These are phyloP conservation scores for Meira miltonrushii DNA, from an alignment of 1,284 basidiomycete genomes.

Conservation along the genomic window DNA sequence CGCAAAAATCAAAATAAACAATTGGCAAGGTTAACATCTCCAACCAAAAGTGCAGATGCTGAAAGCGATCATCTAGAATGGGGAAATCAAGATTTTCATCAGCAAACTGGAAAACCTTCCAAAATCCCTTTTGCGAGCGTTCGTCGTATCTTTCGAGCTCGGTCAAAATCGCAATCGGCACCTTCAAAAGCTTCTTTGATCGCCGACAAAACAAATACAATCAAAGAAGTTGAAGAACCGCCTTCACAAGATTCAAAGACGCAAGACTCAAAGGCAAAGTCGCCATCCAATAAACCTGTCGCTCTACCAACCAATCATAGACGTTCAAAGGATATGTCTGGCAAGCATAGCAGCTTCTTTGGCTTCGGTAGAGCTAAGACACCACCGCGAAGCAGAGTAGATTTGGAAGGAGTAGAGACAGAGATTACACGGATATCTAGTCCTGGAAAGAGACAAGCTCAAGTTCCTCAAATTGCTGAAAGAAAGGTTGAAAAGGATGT, in stretches of 20 bases:
- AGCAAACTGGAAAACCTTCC: background rate
- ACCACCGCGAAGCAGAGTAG: background rate
- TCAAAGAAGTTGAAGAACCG: no score
- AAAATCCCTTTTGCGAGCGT: background rate
- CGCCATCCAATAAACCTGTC: background rate
- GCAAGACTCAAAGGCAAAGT: background rate
- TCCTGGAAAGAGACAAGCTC: background rate
- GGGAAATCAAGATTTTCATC: background rate
- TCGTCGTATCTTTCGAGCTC: background rate
- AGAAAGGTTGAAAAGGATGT: background rate
- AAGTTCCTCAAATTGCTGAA: background rate
- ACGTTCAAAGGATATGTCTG: background rate
- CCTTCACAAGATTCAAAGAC: background rate
- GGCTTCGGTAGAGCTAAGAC: slow-evolving; percentile 1
- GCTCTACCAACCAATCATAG: background rate
- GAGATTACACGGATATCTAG: background rate
- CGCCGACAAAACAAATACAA: no score
- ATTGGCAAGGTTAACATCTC: background rate
- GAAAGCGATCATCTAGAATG: background rate
- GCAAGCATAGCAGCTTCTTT: background rate
- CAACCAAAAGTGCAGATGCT: background rate
- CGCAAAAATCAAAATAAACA: background rate
- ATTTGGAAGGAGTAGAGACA: slow-evolving; percentile 5
- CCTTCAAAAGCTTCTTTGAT: background rate
- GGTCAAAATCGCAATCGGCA: background rate